Evolutionary conservation across 495 filamentous ascomycete genomes (phyloP).

Genomic region (Hyaloscypha bicolor): DNA sequence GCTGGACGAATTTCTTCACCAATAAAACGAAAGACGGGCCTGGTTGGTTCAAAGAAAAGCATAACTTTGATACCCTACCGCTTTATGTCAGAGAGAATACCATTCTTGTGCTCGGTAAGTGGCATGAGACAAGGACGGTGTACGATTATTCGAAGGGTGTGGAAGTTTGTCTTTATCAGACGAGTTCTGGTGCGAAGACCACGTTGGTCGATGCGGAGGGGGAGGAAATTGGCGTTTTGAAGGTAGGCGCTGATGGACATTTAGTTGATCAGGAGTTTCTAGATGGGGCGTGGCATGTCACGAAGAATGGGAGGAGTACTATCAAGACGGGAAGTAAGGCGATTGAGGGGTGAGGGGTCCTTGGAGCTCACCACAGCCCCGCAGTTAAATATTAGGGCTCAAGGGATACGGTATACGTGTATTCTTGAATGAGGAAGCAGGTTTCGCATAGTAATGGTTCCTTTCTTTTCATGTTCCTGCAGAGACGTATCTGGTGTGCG

Average conservation of each 20-base stretch:
- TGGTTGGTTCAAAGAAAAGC: conserved; percentile 50
- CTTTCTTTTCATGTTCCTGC: no score
- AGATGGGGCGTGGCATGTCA: conserved; percentile 24
- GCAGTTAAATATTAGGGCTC: no score
- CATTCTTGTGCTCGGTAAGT: conserved; percentile 48
- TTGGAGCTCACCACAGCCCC: no score
- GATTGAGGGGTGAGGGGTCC: background rate
- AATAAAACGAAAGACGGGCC: conserved; percentile 46
- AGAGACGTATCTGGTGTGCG: no score
- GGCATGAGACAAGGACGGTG: conserved; percentile 46
- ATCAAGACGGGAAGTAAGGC: conserved; percentile 8
- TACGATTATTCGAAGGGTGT: conserved; percentile 52
- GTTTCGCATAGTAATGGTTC: no score
- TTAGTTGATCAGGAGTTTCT: conserved; percentile 25
- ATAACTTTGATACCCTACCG: conserved; percentile 48
- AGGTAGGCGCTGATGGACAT: conserved; percentile 27
- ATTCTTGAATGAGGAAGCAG: no score
- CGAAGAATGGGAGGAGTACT: conserved; percentile 21
- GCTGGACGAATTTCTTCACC: conserved; percentile 55
- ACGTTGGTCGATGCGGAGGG: conserved; percentile 43
- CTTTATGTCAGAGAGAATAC: conserved; percentile 52
- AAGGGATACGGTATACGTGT: no score
- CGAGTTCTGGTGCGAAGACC: conserved; percentile 36
- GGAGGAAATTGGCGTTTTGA: conserved; percentile 34
- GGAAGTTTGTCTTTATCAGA: conserved; percentile 45